Evolutionary conservation across 805 yeast species (phyloP), one percentile per base, ranked within the genome.

Genomic region (Schwanniomyces pseudopolymorphus): DNA sequence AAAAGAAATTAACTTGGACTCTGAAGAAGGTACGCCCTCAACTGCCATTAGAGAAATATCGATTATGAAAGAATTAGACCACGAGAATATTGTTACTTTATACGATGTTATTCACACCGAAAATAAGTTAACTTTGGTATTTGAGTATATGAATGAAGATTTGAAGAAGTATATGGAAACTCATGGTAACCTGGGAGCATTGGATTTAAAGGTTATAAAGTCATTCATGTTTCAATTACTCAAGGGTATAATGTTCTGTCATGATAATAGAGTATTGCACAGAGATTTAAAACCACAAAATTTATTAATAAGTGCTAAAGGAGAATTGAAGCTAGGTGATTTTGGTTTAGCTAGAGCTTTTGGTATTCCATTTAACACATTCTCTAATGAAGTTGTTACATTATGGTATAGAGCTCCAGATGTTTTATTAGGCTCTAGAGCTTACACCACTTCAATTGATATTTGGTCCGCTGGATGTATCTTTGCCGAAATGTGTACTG

Each of bases 401-500:
- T 73, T 94, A 52, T 94, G 99, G 99, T 92, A 92, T 68, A 80
- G 99, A 53, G 97, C 98, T 0, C 99, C 99, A 0, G 99, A 92
- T 63, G 98, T 94, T 25, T 73, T 94, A 43, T 77, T 94, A 60
- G 99, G 99, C 2, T 89, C 96, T 2, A 82, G 97, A 57, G 92
- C 95, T 46, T 94, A 94, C 68, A 87, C 96, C 39, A 94, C 99
- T 0, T 91, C 97, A 7, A 95, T 94, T 50, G 99, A 94, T 64
- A 89, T 94, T 71, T 94, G 99, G 99, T 89, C 97, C 14, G 95
- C 96, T 13, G 99, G 99, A 13, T 94, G 99, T 69, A 94, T 94
- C 45, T 80, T 94, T 64, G 98, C 97, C 2, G 99, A 94, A 63
- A 92, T 94, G 98, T 86, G 94, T 61, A 88, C 96, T n/a, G 96